Evolutionary conservation across 768 basidiomycete genomes (phyloP), one percentile per base, ranked within the genome.

Genomic region (Russula brevipes): DNA sequence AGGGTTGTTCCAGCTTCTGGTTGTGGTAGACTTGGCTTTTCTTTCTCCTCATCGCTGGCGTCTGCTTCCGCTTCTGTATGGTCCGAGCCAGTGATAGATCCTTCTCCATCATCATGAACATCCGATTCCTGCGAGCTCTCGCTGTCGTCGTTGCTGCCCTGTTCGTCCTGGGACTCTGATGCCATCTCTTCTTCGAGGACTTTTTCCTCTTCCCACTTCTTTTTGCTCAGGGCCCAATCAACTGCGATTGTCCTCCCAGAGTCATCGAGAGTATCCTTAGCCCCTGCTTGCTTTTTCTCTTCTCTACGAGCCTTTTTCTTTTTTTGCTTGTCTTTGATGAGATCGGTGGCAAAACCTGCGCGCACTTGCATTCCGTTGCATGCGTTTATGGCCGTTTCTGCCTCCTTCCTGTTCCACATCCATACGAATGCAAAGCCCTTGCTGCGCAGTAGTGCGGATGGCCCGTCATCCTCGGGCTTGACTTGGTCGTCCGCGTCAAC

Each of bases 221-320:
- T 89, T 76, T 97, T 96, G 73, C 93, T 92, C 72, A 98, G 74
- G 4, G 94, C 96, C 92, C 94, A 98, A 76, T 98, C 95, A 33
- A 98, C 96, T 7, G 94, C 93, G 44, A 96, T 90, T 16, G 85
- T 76, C 57, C 94, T 79, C 70, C 82, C 84, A 2, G 73, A 76
- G 0, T 67, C 64, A 70, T 72, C 68, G 75, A 76, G 63, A 74
- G 72, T 19, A 72, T 71, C 47, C 67, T 63, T 74, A 70, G 44
- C 74, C 61, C 65, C 72, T 72, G 54, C 77, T 77, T 14, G 70
- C 76, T 19, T 74, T 73, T 57, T 73, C 73, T 54, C 73, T 71
- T 41, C 74, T 72, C 63, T 78, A 76, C 19, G 74, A 76, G 54
- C 71, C 69, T 65, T 73, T 62, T 68, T 73, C 67, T 65, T 73